These are phyloP conservation scores for Debaryomyces coudertii DNA, from an alignment of 1,139 yeast species.

Conservation along the genomic window DNA sequence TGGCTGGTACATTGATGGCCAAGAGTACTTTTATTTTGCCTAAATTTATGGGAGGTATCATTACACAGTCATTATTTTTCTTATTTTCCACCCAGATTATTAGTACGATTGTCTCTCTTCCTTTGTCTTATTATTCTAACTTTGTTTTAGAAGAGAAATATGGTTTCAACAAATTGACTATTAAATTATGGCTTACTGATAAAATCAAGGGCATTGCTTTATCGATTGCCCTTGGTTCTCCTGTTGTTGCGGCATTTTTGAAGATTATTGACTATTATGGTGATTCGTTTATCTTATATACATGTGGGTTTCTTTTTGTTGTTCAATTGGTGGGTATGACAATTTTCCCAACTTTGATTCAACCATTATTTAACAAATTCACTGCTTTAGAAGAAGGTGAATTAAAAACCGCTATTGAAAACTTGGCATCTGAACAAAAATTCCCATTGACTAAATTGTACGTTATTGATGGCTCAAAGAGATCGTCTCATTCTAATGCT, in stretches of 20 bases:
- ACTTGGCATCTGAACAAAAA: constrained; percentile 69
- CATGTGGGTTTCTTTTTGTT: constrained; percentile 69
- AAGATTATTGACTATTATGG: constrained; percentile 82
- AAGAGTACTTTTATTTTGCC: constrained; percentile 40
- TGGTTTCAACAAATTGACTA: constrained; percentile 89
- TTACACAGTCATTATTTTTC: constrained; percentile 72
- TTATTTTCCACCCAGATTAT: constrained; percentile 47
- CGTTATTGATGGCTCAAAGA: constrained; percentile 92
- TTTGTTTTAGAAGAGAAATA: constrained; percentile 90
- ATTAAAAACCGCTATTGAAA: constrained; percentile 78
- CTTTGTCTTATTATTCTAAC: constrained; percentile 71
- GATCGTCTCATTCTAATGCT: constrained; percentile 96
- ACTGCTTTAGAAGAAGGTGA: constrained; percentile 92
- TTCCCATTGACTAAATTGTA: constrained; percentile 86
- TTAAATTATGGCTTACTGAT: constrained; percentile 72
- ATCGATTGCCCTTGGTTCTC: constrained; percentile 64
- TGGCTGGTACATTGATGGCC: constrained; percentile 47
- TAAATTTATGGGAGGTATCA: constrained; percentile 52
- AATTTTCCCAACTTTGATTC: constrained; percentile 78
- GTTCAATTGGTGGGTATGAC: constrained; percentile 77
- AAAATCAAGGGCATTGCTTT: constrained; percentile 61
- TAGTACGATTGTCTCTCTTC: constrained; percentile 59
- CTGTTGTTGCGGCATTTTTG: constrained; percentile 72
- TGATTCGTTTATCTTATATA: constrained; percentile 75
- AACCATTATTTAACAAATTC: constrained; percentile 89